Evolutionary conservation across 495 filamentous ascomycete genomes (phyloP).

Genomic region (Tuber borchii): DNA sequence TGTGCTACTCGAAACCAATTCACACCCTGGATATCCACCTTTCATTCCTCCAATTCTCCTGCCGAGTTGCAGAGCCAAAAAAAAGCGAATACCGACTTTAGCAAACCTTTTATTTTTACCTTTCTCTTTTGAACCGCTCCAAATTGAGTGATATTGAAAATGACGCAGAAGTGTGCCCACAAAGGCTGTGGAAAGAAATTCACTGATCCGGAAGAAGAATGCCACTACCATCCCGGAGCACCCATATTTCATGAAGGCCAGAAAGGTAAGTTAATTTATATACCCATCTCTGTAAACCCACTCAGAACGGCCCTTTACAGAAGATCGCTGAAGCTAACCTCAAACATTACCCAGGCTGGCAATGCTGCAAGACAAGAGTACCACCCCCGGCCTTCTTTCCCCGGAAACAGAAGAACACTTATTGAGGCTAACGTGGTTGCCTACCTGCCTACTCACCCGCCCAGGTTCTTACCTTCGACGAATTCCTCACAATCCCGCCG

Average conservation of each 20-base stretch:
- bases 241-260: constrained; percentile 97
- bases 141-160: constrained; percentile 41
- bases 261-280: constrained; percentile 64
- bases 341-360: constrained; percentile 67
- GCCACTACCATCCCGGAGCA: constrained; percentile 86
- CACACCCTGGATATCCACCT: constrained; percentile 1
- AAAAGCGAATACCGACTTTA: background rate
- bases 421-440: constrained; percentile 16
- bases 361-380: constrained; percentile 82
- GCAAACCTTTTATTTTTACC: background rate
- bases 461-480: constrained; percentile 94
- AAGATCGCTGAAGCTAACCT: constrained; percentile 16
- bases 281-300: background rate
- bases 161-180: constrained; percentile 90
- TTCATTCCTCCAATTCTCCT: background rate
- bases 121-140: background rate
- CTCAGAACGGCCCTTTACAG: background rate
- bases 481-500: constrained; percentile 89
- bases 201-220: constrained; percentile 74
- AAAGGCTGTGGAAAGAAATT: constrained; percentile 90
- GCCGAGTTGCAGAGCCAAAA: background rate
- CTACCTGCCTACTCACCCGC: background rate
- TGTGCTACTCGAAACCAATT: constrained; percentile 3
- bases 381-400: background rate
- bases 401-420: background rate